Base-by-base conservation (phyloP, 1,139 yeast species). In the Diutina pseudorugosa region DNA sequence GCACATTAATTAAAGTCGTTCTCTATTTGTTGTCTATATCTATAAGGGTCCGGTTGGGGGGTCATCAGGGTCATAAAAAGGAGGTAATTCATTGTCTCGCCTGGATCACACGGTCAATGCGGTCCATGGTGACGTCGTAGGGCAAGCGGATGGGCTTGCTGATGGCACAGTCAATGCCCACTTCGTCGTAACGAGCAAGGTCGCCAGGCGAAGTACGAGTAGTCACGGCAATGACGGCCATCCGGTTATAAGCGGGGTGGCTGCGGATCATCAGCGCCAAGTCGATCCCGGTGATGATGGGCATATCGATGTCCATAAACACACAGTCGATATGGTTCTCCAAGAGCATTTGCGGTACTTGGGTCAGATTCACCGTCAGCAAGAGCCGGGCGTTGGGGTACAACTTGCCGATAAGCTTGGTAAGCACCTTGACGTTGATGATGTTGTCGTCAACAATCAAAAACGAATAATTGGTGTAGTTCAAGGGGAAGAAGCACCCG, bases 231-330 rank as follows among this genome's bases (percentile, higher is more conserved):
- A 74, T 65, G 11, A 74, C 56, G 2, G 73, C 75, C 54, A 71
- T 58, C 21, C n/a, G 14, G 19, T 27, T 19, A 19, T 25, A 27
- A 4, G 18, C 11, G 12, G 36, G 33, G 6, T 59, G 51, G 33
- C 62, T 57, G 50, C 77, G 61, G 45, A 73, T 63, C 36, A 55
- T 55, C 42, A 57, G 57, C 14, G 76, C 72, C 50, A 74, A 62
- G 30, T 73, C 73, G n/a, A 70, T 60, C 3, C 79, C 79, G 25
- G 69, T 62, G n/a, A 74, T 61, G 7, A 60, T 62, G 2, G 79
- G 79, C 79, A 74, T 74, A 57, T 74, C 79, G 51, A 74, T 74
- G 57, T 74, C 79, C 51, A 74, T 61, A 55, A 74, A 74, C 12
- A 72, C 66, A 51, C 67, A 58, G 55, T 73, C 75, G 55, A 64